Evolutionary conservation across 768 basidiomycete species (phyloP).

Genomic region (Rhodotorula kratochvilovae): DNA sequence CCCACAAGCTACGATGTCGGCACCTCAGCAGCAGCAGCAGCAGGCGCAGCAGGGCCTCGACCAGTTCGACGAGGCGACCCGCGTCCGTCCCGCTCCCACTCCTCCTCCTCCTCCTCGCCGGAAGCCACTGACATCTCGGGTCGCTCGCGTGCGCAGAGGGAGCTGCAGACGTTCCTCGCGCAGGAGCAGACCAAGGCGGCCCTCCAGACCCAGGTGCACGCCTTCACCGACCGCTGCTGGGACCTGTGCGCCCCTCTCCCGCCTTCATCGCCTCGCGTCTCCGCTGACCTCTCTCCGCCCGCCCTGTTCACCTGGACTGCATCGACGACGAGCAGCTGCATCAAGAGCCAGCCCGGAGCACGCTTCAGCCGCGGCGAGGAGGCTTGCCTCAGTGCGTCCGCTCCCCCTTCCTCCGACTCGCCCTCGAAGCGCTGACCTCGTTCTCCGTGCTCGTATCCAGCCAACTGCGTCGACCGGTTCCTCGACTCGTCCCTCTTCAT

Average conservation of each 20-base stretch:
- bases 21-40: constrained; percentile 16
- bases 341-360: constrained; percentile 70
- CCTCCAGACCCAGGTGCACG: constrained; percentile 55
- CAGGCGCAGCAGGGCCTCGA: constrained; percentile 12
- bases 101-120: neutral
- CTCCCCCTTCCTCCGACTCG: neutral
- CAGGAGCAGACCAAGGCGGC: constrained; percentile 73
- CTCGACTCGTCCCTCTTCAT: constrained; percentile 79
- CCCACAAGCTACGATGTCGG: neutral
- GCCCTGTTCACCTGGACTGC: constrained; percentile 77
- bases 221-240: constrained; percentile 80
- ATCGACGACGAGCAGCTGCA: constrained; percentile 65
- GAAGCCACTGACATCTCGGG: neutral
- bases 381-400: constrained; percentile 56
- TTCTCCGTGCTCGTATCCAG: constrained; percentile 16
- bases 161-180: constrained; percentile 72
- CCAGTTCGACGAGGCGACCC: constrained; percentile 22
- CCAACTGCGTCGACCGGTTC: constrained; percentile 88
- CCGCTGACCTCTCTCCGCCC: constrained; percentile 32
- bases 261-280: neutral
- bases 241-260: constrained; percentile 48
- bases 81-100: neutral
- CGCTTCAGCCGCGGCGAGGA: constrained; percentile 75
- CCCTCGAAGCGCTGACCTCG: neutral
- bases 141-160: constrained; percentile 45